Evolutionary conservation across 495 filamentous ascomycete species (phyloP).

Genomic region (Hyaloscypha finlandica): DNA sequence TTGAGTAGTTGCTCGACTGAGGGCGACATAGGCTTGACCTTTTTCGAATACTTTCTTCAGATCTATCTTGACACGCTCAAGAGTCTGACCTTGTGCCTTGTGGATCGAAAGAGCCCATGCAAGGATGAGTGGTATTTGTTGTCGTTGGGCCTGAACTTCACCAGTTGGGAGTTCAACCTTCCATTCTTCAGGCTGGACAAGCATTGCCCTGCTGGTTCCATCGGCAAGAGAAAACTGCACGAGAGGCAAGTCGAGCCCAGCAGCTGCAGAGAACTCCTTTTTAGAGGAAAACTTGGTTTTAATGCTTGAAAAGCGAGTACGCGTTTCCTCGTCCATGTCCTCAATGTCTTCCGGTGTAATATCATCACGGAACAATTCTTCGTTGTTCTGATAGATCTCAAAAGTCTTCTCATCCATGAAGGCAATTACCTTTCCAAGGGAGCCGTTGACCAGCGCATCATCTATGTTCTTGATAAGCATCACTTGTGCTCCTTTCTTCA

Average conservation of each 20-base stretch:
- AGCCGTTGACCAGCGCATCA: conserved; percentile 90
- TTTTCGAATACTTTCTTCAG: conserved; percentile 93
- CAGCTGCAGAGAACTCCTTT: conserved; percentile 39
- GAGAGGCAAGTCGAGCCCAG: conserved; percentile 58
- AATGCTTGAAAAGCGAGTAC: conserved; percentile 43
- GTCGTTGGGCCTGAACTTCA: conserved; percentile 84
- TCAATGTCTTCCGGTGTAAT: conserved; percentile 43
- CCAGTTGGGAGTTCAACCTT: conserved; percentile 96
- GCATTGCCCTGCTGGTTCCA: conserved; percentile 72
- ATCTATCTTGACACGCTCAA: conserved; percentile 94
- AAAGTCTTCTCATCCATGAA: conserved; percentile 88
- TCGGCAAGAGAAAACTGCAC: conserved; percentile 81
- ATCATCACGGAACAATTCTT: conserved; percentile 51
- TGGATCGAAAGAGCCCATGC: conserved; percentile 98
- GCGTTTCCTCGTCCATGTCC: conserved; percentile 41
- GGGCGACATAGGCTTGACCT: conserved; percentile 84
- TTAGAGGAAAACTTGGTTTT: conserved; percentile 41
- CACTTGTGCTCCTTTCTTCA: conserved; percentile 93
- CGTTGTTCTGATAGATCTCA: conserved; percentile 59
- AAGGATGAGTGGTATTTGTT: conserved; percentile 82
- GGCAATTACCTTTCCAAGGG: conserved; percentile 77
- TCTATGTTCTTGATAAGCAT: conserved; percentile 99
- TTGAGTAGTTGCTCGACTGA: conserved; percentile 83
- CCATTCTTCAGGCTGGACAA: conserved; percentile 87
- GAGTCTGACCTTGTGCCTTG: conserved; percentile 95